Conservation (phyloP, 768 basidiomycete species). For the Crucibulum laeve region DNA sequence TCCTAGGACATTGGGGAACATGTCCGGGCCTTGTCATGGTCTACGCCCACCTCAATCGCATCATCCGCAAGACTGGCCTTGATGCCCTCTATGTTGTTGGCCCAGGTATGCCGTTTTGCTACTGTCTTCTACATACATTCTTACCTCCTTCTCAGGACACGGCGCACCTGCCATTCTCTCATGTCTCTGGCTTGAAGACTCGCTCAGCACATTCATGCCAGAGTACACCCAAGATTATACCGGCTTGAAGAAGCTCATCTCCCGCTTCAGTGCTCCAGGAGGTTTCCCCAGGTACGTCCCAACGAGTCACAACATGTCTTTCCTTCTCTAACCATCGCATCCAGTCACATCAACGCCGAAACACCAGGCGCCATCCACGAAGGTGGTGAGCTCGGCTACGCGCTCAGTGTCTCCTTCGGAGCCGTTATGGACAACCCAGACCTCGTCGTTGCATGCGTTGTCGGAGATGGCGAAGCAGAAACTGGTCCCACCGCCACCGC, state of each 20-base stretch:
- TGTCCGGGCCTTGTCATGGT: conserved; percentile 73
- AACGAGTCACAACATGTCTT: conserved; percentile 1
- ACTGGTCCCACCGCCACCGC: conserved; percentile 76
- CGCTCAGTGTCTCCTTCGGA: conserved; percentile 81
- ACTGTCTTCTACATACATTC: neutral
- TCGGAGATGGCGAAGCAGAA: conserved; percentile 90
- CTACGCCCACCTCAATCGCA: conserved; percentile 66
- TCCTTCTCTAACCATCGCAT: neutral
- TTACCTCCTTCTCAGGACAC: conserved; percentile 42
- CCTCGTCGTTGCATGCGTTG: conserved; percentile 71
- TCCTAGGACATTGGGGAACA: conserved; percentile 84
- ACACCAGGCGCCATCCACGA: conserved; percentile 91
- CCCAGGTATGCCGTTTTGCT: conserved; percentile 41
- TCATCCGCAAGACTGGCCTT: conserved; percentile 55
- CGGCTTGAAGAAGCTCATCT: conserved; percentile 67
- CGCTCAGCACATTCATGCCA: conserved; percentile 55
- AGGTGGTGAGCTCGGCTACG: conserved; percentile 88
- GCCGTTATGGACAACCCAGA: conserved; percentile 91
- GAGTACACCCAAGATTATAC: conserved; percentile 48
- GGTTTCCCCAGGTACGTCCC: conserved; percentile 70
- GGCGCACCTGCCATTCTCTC: conserved; percentile 88
- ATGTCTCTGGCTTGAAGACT: conserved; percentile 82
- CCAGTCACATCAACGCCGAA: conserved; percentile 72
- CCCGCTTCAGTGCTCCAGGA: conserved; percentile 74
- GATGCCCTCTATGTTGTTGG: conserved; percentile 78